Evolutionary conservation across 306 rosid genomes (phyloP), one percentile per base, ranked within the genome.

Genomic region (Cicer bijugum): DNA sequence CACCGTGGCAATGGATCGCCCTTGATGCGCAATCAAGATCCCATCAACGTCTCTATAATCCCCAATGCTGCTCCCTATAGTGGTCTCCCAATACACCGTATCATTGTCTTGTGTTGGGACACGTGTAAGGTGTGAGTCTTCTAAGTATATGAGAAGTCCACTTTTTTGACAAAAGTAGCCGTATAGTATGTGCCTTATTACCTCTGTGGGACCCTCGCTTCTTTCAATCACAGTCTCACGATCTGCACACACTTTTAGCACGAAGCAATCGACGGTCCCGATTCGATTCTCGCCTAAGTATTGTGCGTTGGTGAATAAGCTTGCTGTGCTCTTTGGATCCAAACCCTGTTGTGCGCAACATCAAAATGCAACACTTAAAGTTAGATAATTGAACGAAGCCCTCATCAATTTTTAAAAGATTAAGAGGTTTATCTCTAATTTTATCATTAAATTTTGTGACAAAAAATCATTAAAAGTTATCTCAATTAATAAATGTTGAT

Each of bases 151-250:
- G 17, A 94, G 93, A 62, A 94, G 95, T 1, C 99, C 99, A 71
- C 91, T 91, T 76, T 88, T 94, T 81, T 94, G 99, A 69, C 97
- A 91, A 72, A 94, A 94, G 63, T 94, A 94, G 12, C 97, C 99
- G 10, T 88, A 94, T 4, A 94, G 68, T 17, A 93, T 88, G 68
- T 94, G 99, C 75, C 99, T 85, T 35, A 94, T 87, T 16, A 91
- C 97, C 75, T 94, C 99, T 0, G 97, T 90, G 0, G 96, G 90
- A 0, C 96, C 99, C 85, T 94, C 96, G 1, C 86, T 90, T 33
- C 99, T 74, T 76, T 94, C 99, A 63, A 88, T 72, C 63, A 94
- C 96, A 0, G 96, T 91, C 77, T 84, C 95, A 0, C 85, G 90
- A 81, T 94, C 99, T 0, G 99, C 99, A 0, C 81, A 86, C 0